Evolutionary conservation across 2,329 filamentous ascomycete genomes (phyloP).

Genomic region (Sporothrix brunneoviolacea): DNA sequence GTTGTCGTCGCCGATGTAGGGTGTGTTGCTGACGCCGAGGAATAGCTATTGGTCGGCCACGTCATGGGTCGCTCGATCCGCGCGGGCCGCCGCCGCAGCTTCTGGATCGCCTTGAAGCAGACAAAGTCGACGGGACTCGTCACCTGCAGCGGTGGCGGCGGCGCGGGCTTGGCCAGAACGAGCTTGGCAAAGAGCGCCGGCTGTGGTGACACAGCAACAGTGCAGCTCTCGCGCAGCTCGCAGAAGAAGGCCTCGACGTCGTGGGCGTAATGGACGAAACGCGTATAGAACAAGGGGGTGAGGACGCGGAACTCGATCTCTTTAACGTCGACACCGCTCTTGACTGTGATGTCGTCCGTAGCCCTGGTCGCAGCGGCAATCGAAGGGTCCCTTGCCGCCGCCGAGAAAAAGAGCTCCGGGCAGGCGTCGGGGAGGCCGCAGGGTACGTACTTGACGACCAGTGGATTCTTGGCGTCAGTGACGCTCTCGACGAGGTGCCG

Average conservation of each 20-base stretch:
- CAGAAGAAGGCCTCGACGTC: constrained; percentile 55
- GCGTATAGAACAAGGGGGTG: constrained; percentile 60
- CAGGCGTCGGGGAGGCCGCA: constrained; percentile 37
- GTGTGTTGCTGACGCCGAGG: not conserved
- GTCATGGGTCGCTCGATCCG: constrained; percentile 36
- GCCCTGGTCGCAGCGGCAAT: no score
- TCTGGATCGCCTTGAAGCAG: constrained; percentile 38
- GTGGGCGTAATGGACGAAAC: constrained; percentile 57
- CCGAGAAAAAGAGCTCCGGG: constrained; percentile 34
- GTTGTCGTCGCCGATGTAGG: not conserved
- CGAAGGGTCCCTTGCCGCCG: constrained; percentile 18
- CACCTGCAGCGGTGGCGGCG: constrained; percentile 28
- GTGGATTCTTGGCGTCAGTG: constrained; percentile 16
- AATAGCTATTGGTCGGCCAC: constrained; percentile 2
- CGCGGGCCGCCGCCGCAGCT: constrained; percentile 35
- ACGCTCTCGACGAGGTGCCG: constrained; percentile 40
- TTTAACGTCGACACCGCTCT: no score
- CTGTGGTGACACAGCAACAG: constrained; percentile 48
- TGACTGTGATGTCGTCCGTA: no score
- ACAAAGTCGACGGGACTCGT: constrained; percentile 32
- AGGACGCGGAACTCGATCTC: constrained; percentile 51
- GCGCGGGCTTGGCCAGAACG: constrained; percentile 33
- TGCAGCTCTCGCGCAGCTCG: constrained; percentile 53
- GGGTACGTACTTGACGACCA: constrained; percentile 49
- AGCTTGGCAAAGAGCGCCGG: constrained; percentile 40